These are phyloP conservation scores for Sporothrix phasma DNA, from an alignment of 2,329 filamentous ascomycete genomes.

Conservation along the genomic window DNA sequence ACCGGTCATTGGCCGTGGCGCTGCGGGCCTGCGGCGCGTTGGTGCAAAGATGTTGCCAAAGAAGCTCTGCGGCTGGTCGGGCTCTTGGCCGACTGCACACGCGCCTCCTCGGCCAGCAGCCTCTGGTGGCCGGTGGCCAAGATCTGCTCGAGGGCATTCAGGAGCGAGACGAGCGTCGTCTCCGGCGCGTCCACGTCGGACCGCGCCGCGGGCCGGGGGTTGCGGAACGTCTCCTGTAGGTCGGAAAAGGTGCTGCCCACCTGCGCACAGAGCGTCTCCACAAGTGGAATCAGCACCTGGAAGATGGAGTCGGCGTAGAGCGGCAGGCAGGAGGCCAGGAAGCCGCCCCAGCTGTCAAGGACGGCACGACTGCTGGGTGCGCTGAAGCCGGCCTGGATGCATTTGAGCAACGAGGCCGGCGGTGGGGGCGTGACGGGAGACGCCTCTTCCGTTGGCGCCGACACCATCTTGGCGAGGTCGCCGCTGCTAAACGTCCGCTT, in stretches of 20 bases:
- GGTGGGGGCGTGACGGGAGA: constrained; percentile 34
- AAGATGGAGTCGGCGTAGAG: constrained; percentile 79
- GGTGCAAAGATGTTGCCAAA: constrained; percentile 87
- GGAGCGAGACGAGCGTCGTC: constrained; percentile 66
- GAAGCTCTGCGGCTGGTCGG: constrained; percentile 75
- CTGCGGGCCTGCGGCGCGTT: constrained; percentile 68
- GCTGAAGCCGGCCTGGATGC: constrained; percentile 70
- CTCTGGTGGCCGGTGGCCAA: constrained; percentile 79
- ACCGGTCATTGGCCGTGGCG: constrained; percentile 79
- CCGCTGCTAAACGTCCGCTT: constrained; percentile 31
- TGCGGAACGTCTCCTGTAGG: constrained; percentile 54
- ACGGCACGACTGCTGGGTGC: constrained; percentile 63
- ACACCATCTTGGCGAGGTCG: constrained; percentile 8
- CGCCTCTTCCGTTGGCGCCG: background rate
- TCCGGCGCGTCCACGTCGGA: constrained; percentile 43
- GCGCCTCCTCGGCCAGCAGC: constrained; percentile 65
- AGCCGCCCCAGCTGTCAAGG: constrained; percentile 83
- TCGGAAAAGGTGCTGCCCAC: constrained; percentile 62
- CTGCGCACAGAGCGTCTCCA: constrained; percentile 78
- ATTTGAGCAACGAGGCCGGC: constrained; percentile 66
- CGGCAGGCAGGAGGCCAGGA: constrained; percentile 73
- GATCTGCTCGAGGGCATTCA: constrained; percentile 89
- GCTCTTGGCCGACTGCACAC: constrained; percentile 57
- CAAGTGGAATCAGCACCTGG: constrained; percentile 79
- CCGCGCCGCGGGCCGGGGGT: background rate